phyloP scores from a whole-genome alignment of 2,329 filamentous ascomycete species.

The Diaporthe humulicola region DNA sequence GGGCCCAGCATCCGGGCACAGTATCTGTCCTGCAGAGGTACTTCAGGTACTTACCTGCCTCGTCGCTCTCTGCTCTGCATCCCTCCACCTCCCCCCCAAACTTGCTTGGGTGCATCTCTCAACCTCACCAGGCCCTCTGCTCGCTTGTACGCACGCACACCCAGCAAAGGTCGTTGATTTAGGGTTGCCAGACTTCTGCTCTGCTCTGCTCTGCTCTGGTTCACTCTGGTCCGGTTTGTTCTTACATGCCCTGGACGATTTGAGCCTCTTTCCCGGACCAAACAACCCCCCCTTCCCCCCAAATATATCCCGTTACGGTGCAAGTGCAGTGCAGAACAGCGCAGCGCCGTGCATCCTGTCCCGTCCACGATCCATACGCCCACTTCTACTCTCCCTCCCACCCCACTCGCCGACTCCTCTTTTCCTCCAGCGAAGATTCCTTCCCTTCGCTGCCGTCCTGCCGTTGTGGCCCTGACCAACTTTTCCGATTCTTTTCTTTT shows the following conservation, averaged over 20 bases:
- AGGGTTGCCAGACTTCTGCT: constrained; percentile 2
- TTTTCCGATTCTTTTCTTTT: constrained; percentile 30
- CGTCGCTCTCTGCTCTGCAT: background rate
- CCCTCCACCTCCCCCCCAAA: background rate
- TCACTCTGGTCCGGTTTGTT: background rate
- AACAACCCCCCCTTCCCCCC: background rate
- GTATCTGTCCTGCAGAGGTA: constrained; percentile 9
- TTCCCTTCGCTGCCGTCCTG: constrained; percentile 32
- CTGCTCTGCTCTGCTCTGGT: background rate
- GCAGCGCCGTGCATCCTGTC: constrained; percentile 20
- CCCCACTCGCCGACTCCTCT: constrained; percentile 33
- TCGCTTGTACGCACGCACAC: constrained; percentile 8
- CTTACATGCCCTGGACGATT: background rate
- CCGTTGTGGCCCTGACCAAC: constrained; percentile 34
- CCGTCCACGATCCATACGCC: constrained; percentile 30
- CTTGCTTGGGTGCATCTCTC: background rate
- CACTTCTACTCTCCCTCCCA: constrained; percentile 31
- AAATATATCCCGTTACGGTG: constrained; percentile 7
- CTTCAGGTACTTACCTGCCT: background rate
- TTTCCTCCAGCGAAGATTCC: constrained; percentile 31
- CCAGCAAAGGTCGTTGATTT: background rate
- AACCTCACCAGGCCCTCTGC: background rate
- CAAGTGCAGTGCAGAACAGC: constrained; percentile 16
- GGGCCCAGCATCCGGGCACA: constrained; percentile 5
- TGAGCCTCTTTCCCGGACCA: background rate